Evolutionary conservation across 192 early-diverging fungal species (phyloP).

Genomic region (Linnemannia exigua): DNA sequence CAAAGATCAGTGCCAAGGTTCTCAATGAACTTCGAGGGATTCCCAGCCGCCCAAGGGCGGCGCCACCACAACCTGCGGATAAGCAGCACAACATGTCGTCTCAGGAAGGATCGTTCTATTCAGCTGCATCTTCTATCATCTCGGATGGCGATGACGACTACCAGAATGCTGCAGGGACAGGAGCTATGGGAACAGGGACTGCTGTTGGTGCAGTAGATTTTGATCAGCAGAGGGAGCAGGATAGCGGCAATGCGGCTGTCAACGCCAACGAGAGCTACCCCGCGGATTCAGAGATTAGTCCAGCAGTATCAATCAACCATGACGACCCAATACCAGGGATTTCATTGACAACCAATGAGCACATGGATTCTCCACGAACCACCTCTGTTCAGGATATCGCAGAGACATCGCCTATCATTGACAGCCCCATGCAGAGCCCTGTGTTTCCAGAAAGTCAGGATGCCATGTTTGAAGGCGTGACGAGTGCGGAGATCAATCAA

Average conservation of each 20-base stretch:
- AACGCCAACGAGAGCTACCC: neutral
- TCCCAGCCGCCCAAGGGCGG: neutral
- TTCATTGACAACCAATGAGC: neutral
- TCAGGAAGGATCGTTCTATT: slow-evolving; percentile 29
- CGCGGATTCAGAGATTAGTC: neutral
- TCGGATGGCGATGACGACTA: slow-evolving; percentile 3
- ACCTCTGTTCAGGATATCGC: neutral
- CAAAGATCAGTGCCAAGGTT: neutral
- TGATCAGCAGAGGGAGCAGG: neutral
- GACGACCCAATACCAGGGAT: neutral
- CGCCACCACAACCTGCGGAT: neutral
- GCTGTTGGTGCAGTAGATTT: neutral
- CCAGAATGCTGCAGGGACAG: neutral
- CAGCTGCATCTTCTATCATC: slow-evolving; percentile 23
- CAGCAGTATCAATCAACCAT: neutral
- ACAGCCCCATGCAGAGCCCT: slow-evolving; percentile 10
- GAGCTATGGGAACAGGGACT: no score
- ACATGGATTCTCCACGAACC: neutral
- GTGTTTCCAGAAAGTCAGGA: slow-evolving; percentile 19
- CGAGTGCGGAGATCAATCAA: slow-evolving; percentile 14
- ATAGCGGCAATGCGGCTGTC: neutral
- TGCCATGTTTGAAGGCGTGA: slow-evolving; percentile 27
- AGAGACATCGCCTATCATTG: slow-evolving; percentile 4
- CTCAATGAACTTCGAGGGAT: slow-evolving; percentile 31
- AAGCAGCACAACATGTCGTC: neutral